These are phyloP conservation scores for Vigna radiata DNA, from an alignment of 306 rosid species.

Conservation along the genomic window DNA sequence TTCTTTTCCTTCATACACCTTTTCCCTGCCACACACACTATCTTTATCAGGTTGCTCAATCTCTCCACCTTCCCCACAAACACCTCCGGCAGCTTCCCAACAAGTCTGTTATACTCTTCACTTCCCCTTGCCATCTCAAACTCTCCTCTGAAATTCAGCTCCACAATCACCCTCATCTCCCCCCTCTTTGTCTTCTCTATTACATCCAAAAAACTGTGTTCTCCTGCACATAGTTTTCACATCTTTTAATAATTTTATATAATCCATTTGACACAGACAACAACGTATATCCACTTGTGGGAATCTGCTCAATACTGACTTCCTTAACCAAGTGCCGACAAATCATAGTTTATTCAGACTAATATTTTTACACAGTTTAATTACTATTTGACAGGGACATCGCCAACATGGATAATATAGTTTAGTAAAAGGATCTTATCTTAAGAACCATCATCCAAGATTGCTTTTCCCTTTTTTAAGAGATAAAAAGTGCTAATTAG, in stretches of 20 bases:
- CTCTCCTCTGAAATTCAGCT: conserved; percentile 73
- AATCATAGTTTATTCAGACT: not conserved
- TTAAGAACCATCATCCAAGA: conserved; percentile 1
- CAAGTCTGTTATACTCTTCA: conserved; percentile 65
- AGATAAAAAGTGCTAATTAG: too few species aligned
- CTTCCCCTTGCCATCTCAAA: conserved; percentile 84
- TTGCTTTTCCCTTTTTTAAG: not conserved
- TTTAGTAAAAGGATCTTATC: conserved; percentile 20
- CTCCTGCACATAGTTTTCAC: conserved; percentile 52
- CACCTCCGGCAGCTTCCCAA: conserved; percentile 68
- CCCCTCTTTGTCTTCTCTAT: conserved; percentile 66
- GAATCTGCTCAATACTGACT: not conserved
- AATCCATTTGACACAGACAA: not conserved
- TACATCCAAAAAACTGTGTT: conserved; percentile 80
- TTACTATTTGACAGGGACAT: conserved; percentile 1
- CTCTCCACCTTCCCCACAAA: conserved; percentile 87
- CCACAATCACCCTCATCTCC: conserved; percentile 73
- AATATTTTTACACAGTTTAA: not conserved
- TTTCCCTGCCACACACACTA: conserved; percentile 71
- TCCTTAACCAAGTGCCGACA: not conserved
- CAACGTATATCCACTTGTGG: not conserved
- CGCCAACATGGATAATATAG: not conserved
- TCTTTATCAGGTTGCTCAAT: conserved; percentile 59
- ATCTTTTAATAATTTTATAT: not conserved
- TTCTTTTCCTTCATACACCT: conserved; percentile 86